phyloP scores from a whole-genome alignment of 1,284 basidiomycete genomes.

The Trichosporon sp. region DNA sequence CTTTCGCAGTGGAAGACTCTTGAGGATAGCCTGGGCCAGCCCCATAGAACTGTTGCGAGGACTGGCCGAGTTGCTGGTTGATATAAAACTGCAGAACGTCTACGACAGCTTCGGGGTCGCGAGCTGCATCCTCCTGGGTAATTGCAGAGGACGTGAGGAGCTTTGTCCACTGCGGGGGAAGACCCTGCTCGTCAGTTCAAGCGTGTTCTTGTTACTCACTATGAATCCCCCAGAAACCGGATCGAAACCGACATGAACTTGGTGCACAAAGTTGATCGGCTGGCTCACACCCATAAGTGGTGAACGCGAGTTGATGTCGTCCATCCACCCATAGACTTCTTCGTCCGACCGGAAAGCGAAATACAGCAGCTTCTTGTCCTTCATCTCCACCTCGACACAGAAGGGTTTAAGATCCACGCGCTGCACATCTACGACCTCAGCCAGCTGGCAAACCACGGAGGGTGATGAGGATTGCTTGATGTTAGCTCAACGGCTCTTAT shows the following conservation, averaged over 20 bases:
- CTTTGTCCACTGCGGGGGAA: conserved; percentile 96
- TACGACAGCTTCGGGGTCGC: conserved; percentile 93
- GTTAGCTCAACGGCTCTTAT: background rate
- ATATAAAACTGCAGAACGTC: conserved; percentile 99
- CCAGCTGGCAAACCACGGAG: conserved; percentile 57
- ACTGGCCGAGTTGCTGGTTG: conserved; percentile 73
- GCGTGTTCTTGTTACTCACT: conserved; percentile 59
- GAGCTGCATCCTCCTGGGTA: conserved; percentile 95
- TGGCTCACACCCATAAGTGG: conserved; percentile 90
- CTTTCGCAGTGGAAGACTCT: background rate
- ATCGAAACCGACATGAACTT: conserved; percentile 97
- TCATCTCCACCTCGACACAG: conserved; percentile 81
- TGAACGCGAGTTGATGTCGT: conserved; percentile 90
- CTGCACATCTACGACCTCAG: conserved; percentile 82
- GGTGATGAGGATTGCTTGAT: conserved; percentile 45
- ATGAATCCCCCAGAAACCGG: conserved; percentile 91
- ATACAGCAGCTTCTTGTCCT: conserved; percentile 65
- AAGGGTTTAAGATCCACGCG: conserved; percentile 91
- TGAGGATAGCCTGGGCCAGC: background rate
- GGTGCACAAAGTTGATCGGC: conserved; percentile 96
- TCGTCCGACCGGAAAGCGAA: conserved; percentile 79
- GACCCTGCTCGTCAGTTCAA: conserved; percentile 63
- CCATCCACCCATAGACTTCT: conserved; percentile 94
- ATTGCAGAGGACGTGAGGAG: conserved; percentile 94
- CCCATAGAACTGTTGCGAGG: conserved; percentile 12